Percentiles rank a stretch among this genome's conserved stretches.
These are phyloP conservation scores for Nannochloris sp. DNA, from an alignment of 139 green algal species.

Conservation along the genomic window DNA sequence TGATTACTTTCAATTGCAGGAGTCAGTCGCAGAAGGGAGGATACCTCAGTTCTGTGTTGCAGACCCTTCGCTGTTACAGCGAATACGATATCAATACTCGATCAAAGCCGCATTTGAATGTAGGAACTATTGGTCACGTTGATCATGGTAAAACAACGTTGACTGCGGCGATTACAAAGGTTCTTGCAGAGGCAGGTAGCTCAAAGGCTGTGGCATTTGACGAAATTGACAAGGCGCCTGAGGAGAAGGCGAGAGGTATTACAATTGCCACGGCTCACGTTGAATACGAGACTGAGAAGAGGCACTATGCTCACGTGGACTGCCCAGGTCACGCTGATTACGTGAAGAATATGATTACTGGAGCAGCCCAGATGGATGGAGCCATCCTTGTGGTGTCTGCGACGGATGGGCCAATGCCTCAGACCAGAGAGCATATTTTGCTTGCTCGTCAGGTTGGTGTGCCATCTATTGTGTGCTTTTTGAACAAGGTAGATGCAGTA, in stretches of 20 bases:
- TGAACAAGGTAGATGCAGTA: constrained; percentile 97
- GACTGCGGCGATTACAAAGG: constrained; percentile 90
- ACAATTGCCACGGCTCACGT: constrained; percentile 96
- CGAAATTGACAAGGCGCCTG: constrained; percentile 97
- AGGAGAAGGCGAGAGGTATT: constrained; percentile 98
- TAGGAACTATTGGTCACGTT: constrained; percentile 98
- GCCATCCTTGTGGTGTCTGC: constrained; percentile 96
- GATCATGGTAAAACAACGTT: constrained; percentile 99
- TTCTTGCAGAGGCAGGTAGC: constrained; percentile 78
- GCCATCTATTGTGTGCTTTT: constrained; percentile 89
- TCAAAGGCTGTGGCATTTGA: constrained; percentile 82
- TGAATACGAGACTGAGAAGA: constrained; percentile 94
- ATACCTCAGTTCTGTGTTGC: background rate
- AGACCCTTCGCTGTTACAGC: background rate
- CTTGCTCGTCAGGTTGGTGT: constrained; percentile 94
- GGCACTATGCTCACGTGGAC: constrained; percentile 98
- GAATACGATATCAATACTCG: constrained; percentile 83
- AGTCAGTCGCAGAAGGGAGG: background rate
- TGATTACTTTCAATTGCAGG: background rate
- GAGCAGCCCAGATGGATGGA: constrained; percentile 97
- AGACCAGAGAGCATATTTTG: constrained; percentile 97
- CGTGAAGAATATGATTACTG: constrained; percentile 99
- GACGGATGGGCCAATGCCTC: constrained; percentile 95
- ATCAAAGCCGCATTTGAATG: constrained; percentile 94
- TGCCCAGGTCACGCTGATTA: constrained; percentile 98